Percentiles rank a stretch among this genome's conserved stretches.
Evolutionary conservation across 345 rosid genomes (phyloP).

Genomic region (Heritiera fomes): DNA sequence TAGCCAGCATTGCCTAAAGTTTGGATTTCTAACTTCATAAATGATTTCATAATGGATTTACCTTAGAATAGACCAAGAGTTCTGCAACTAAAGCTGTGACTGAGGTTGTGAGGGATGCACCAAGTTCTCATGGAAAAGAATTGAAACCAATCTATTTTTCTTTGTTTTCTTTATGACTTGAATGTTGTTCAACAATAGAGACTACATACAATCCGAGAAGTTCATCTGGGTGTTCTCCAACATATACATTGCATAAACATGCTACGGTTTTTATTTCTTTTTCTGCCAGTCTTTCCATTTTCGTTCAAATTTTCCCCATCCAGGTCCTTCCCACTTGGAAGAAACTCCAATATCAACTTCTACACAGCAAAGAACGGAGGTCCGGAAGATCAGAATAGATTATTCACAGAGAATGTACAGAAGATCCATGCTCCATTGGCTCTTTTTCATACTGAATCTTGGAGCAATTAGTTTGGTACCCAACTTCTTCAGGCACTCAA

Average conservation of each 20-base stretch:
- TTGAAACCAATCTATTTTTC: not conserved
- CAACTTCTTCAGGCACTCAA: constrained; percentile 28
- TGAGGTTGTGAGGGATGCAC: too few relatives aligned
- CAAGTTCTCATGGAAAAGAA: too few relatives aligned
- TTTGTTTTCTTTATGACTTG: not conserved
- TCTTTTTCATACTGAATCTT: not conserved
- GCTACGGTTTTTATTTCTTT: not conserved
- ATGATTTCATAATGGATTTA: too few relatives aligned
- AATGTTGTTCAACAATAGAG: not conserved
- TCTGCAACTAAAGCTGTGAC: too few relatives aligned
- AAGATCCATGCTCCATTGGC: not conserved
- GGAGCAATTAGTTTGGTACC: not conserved
- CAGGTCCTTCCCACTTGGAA: not conserved
- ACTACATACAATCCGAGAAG: not conserved
- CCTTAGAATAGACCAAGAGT: too few relatives aligned
- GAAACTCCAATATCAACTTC: not conserved
- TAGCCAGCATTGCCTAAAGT: too few relatives aligned
- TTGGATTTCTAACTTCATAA: too few relatives aligned
- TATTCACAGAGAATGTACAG: constrained; percentile 5
- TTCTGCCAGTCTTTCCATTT: not conserved
- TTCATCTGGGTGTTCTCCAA: not conserved
- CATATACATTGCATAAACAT: not conserved
- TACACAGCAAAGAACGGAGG: constrained; percentile 1
- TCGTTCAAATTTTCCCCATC: not conserved
- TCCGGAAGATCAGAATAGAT: not conserved